Evolutionary conservation across 257 asterid species (phyloP), one percentile per base, ranked within the genome.

Genomic region (Paraleonurus japonicus): DNA sequence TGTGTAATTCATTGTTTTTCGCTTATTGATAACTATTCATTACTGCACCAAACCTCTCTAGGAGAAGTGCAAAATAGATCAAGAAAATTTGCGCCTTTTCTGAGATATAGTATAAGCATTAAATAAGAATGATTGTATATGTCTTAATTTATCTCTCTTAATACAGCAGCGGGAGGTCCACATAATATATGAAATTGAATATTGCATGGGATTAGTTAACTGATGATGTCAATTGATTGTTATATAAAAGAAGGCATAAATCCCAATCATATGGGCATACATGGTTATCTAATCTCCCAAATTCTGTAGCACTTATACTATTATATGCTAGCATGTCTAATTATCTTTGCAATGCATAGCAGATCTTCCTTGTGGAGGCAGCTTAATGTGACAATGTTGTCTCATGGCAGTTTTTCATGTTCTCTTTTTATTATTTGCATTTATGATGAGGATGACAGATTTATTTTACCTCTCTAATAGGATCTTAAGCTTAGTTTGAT

Each of bases 401-500:
- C 55, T 64, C 15, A 8, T 10, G 12, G 37, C 2, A 55, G 7
- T 26, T 27, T 63, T 5, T 60, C 51, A 30, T 69, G 33, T 48
- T 30, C 45, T 1, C 5, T 28, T 67, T 30, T 23, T 50, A 24
- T 33, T 26, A 19, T 37, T 54, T 37, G 53, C 33, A 26, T 51
- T 69, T 17, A 23, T 61, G 41, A 33, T 39, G 39, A 26, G 43
- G 26, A n/a, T 28, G 61, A 19, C 50, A 8, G 15, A 72, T 30
- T 27, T 62, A 32, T 4, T 39, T 72, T 57, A 17, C 23, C 17
- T 41, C 55, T 19, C 24, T 27, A 3, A 16, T 27, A n/a, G 32
- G 75, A 53, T 54, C 73, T 41, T 47, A 33, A 6, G 32, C 50
- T 51, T 41, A 20, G 48, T 63, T 43, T 63, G 50, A 51, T 19